These are phyloP conservation scores for Phaffomyces opuntiae DNA, from an alignment of 805 yeast species.

Conservation along the genomic window DNA sequence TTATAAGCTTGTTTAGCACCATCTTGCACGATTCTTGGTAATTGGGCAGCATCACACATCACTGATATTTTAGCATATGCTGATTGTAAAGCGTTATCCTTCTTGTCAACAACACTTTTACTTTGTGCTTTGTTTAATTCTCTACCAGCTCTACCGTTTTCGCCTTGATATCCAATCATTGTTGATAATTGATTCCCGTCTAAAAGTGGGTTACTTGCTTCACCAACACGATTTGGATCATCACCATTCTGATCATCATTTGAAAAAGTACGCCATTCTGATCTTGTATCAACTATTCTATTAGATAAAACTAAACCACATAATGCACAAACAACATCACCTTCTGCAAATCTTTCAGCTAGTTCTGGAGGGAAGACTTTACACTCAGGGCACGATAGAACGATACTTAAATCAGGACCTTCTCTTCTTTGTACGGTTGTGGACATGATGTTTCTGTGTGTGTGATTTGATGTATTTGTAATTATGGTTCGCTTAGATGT, in stretches of 20 bases:
- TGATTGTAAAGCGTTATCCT: conserved; percentile 78
- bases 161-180: conserved; percentile 82
- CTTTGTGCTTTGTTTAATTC: conserved; percentile 89
- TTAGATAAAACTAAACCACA: conserved; percentile 94
- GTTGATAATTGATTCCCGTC: conserved; percentile 92
- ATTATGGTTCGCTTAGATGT: too few species aligned
- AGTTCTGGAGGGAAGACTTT: conserved; percentile 92
- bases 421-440: conserved; percentile 18
- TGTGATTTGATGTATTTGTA: too few species aligned
- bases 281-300: conserved; percentile 86
- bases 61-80: conserved; percentile 90
- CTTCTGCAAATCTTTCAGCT: conserved; percentile 92
- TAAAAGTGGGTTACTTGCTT: conserved; percentile 85
- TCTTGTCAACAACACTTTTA: conserved; percentile 75
- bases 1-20: conserved; percentile 96
- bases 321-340: conserved; percentile 96
- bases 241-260: conserved; percentile 98
- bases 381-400: conserved; percentile 92
- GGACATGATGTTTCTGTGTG: conserved; percentile 1
- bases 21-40: conserved; percentile 93
- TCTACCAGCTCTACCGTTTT: conserved; percentile 70
- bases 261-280: conserved; percentile 98
- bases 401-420: conserved; percentile 84
- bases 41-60: conserved; percentile 93
- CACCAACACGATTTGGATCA: conserved; percentile 99